Conservation (phyloP, 2,329 filamentous ascomycete species). For the Ophiocordyceps robertsii region DNA sequence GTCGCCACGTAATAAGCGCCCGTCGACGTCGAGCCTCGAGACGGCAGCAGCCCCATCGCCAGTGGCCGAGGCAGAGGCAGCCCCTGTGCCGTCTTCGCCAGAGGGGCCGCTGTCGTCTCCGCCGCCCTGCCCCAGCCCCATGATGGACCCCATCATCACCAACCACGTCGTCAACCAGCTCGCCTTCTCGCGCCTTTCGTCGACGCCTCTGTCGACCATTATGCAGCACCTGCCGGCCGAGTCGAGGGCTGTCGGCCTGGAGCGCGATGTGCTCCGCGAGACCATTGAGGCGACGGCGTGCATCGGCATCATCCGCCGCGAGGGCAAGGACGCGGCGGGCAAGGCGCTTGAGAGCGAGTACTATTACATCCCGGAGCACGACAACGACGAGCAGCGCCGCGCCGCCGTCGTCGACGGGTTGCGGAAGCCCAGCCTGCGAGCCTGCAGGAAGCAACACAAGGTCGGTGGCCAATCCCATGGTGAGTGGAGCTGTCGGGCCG, state of each 20-base stretch:
- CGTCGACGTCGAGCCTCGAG: constrained; percentile 1
- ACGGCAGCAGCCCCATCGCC: background rate
- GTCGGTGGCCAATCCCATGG: constrained; percentile 36
- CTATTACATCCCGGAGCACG: constrained; percentile 85
- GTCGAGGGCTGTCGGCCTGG: constrained; percentile 43
- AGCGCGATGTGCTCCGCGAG: constrained; percentile 49
- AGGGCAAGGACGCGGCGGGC: constrained; percentile 92
- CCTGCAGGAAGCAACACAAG: constrained; percentile 94
- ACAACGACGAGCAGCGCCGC: constrained; percentile 64
- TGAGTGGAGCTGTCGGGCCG: background rate
- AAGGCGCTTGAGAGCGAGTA: constrained; percentile 92
- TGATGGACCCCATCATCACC: constrained; percentile 33
- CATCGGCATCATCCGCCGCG: constrained; percentile 75
- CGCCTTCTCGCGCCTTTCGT: constrained; percentile 84
- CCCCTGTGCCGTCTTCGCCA: background rate
- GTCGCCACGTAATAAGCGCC: constrained; percentile 10
- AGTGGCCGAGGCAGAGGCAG: background rate
- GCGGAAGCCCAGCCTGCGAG: constrained; percentile 76
- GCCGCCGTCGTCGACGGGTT: constrained; percentile 75
- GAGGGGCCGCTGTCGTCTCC: background rate
- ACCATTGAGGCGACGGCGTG: constrained; percentile 64
- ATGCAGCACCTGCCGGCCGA: constrained; percentile 69
- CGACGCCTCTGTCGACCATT: constrained; percentile 80
- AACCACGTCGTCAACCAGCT: constrained; percentile 94
- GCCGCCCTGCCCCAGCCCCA: background rate